These are phyloP conservation scores for Neotropicomus parvogracilis DNA, from an alignment of 1,284 basidiomycete genomes.

Conservation along the genomic window DNA sequence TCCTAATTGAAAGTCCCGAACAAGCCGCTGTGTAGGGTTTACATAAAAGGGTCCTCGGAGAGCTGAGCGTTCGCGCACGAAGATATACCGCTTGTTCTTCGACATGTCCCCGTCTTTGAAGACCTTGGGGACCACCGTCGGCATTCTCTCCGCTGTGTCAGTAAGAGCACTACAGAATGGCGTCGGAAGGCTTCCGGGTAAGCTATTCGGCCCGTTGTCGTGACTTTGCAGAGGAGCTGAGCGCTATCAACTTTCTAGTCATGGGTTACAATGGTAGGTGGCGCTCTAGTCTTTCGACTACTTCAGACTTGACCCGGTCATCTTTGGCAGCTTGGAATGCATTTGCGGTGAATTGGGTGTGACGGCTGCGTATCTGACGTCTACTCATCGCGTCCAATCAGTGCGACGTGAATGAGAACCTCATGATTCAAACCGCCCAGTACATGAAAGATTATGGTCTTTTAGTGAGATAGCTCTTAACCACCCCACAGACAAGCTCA, in stretches of 20 bases:
- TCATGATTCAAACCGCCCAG: slow-evolving; percentile 47
- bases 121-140: slow-evolving; percentile 1
- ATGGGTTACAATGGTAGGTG: slow-evolving; percentile 34
- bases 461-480: slow-evolving; percentile 29
- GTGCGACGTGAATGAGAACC: slow-evolving; percentile 39
- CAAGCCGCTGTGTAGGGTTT: not conserved
- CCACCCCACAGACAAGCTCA: not conserved
- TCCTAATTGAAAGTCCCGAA: not conserved
- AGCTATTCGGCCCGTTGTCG: not conserved
- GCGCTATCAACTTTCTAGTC: slow-evolving; percentile 9
- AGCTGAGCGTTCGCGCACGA: not conserved
- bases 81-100: not conserved
- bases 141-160: slow-evolving; percentile 16
- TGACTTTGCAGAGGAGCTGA: slow-evolving; percentile 3
- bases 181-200: slow-evolving; percentile 33
- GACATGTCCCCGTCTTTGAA: slow-evolving; percentile 18
- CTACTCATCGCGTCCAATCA: slow-evolving; percentile 1
- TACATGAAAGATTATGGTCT: slow-evolving; percentile 49
- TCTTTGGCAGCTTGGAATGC: slow-evolving; percentile 26
- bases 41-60: slow-evolving; percentile 7
- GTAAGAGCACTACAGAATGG: slow-evolving; percentile 27
- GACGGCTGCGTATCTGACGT: not conserved
- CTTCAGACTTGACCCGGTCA: slow-evolving; percentile 1
- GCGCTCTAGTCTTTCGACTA: not conserved
- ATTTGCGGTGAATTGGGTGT: slow-evolving; percentile 20